A percentile compares a stretch with the other conserved stretches of the same genome.
These are phyloP conservation scores for Uronychia binucleata DNA, from an alignment of 73 alveolate species.

Conservation along the genomic window DNA sequence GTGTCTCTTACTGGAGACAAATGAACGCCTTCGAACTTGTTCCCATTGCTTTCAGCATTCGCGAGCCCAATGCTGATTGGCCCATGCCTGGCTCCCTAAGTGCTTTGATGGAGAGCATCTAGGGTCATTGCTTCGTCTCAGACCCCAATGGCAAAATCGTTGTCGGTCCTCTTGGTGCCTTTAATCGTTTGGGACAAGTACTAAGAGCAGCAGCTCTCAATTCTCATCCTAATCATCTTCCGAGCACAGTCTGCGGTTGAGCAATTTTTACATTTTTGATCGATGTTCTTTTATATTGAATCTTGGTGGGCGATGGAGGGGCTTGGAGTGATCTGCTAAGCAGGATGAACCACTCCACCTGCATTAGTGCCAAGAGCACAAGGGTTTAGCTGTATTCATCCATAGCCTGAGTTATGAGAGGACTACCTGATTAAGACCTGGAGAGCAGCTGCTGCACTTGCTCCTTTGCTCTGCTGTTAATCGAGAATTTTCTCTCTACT, in stretches of 20 bases:
- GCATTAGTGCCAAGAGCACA: too few relatives aligned
- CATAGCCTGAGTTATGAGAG: background rate
- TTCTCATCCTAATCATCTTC: background rate
- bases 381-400: background rate
- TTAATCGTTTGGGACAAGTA: background rate
- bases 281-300: background rate
- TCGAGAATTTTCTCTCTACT: background rate
- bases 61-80: too few relatives aligned
- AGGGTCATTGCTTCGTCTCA: too few relatives aligned
- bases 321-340: background rate
- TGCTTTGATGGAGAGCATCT: too few relatives aligned
- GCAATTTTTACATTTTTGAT: background rate
- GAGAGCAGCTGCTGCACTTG: background rate
- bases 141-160: background rate
- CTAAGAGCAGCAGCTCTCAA: background rate
- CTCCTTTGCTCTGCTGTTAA: background rate
- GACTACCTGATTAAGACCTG: background rate
- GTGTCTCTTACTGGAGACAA: background rate
- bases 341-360: background rate
- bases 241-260: background rate
- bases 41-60: background rate
- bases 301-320: background rate
- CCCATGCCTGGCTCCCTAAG: too few relatives aligned
- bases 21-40: background rate
- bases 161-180: background rate